phyloP scores from a whole-genome alignment of 2,329 filamentous ascomycete species.

The Beauveria medogensis region DNA sequence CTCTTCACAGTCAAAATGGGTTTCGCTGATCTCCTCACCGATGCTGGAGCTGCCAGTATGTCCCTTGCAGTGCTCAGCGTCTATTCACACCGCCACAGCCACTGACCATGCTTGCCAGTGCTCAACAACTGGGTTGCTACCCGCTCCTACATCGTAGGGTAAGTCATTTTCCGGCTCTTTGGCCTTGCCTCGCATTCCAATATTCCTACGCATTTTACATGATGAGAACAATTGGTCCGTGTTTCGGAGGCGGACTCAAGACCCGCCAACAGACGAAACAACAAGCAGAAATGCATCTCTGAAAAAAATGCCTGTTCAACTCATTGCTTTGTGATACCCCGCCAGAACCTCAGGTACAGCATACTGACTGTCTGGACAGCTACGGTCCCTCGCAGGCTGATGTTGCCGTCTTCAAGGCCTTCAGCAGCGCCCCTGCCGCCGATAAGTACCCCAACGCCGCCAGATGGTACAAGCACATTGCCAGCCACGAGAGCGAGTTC shows the following conservation, averaged over 20 bases:
- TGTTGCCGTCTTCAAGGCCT: conserved; percentile 87
- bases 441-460: conserved; percentile 88
- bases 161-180: conserved; percentile 33
- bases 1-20: conserved; percentile 47
- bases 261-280: conserved; percentile 74
- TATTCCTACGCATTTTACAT: conserved; percentile 15
- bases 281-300: conserved; percentile 72
- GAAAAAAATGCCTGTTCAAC: conserved; percentile 32
- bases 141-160: conserved; percentile 78
- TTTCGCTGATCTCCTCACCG: conserved; percentile 60
- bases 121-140: conserved; percentile 67
- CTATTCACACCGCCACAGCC: conserved; percentile 20
- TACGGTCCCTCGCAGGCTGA: conserved; percentile 81
- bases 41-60: conserved; percentile 49
- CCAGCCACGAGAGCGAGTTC: conserved; percentile 89
- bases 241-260: conserved; percentile 91
- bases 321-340: background rate
- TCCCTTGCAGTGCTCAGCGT: conserved; percentile 18
- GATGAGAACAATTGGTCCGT: conserved; percentile 93
- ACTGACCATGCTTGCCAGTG: conserved; percentile 37
- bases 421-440: conserved; percentile 66
- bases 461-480: conserved; percentile 99
- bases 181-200: background rate
- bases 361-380: conserved; percentile 23
- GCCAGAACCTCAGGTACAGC: background rate